Evolutionary conservation across 2,329 filamentous ascomycete genomes (phyloP), one percentile per base, ranked within the genome.

Genomic region (Camillea tinctor): DNA sequence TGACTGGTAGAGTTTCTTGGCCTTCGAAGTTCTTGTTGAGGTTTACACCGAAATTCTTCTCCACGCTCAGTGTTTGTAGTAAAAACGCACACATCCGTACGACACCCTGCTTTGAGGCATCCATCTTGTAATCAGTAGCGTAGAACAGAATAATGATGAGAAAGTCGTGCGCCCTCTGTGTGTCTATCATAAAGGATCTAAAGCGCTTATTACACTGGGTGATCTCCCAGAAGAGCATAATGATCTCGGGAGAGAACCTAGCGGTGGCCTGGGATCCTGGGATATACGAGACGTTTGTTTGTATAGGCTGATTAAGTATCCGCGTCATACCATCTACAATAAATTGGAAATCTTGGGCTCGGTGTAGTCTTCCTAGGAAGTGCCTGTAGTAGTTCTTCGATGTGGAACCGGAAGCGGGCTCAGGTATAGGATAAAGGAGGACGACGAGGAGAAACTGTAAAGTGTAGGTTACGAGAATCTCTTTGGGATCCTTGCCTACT

Each of bases 81-180:
- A 98, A 84, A 74, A 99, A 98, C n/a, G 96, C 89, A 75, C 95
- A 97, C 93, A 98, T 97, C 58, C 95, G 86, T 23, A 98, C 92
- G 1, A 97, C 83, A 0, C 95, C 95, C 74, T 97, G 93, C 73
- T 94, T 96, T 1, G 93, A 88, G 20, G 90, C 80, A 71, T 98
- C 94, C 50, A 87, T 85, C 71, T 92, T 93, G 74, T 95, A 90
- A 72, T 97, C 93, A 52, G 97, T 86, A 4, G 93, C 92, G 73
- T 98, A 97, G 77, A 96, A 99, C 3, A 98, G 79, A 49, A 96
- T 88, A 20, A 98, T 80, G 13, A 98, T 86, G 55, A 97, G 84
- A 75, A 98, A 97, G 73, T 99, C 95, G 70, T 97, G 92, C 0
- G 91, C 92, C 57, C 94, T 84, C 71, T 95, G 92, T 0, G 95